phyloP scores from a whole-genome alignment of 441 rosid species.

The Erodium chrysanthum region DNA sequence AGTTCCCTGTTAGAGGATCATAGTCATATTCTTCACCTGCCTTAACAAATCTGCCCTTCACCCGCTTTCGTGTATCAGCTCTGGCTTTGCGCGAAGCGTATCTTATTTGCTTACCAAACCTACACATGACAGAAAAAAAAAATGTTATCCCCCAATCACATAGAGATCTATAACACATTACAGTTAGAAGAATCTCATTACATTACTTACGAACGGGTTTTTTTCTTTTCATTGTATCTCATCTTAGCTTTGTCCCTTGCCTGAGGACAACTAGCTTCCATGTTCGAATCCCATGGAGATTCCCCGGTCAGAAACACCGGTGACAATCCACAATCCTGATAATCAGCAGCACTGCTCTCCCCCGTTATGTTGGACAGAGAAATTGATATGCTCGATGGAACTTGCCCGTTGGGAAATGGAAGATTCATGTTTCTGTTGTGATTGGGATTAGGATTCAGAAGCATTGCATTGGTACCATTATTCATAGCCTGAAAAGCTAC shows the following conservation, averaged over 20 bases:
- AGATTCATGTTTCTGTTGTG: conserved; percentile 32
- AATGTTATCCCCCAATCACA: too few species aligned
- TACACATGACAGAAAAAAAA: not conserved
- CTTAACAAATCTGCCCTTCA: not conserved
- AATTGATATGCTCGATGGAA: conserved; percentile 41
- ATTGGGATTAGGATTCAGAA: conserved; percentile 31
- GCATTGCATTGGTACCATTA: conserved; percentile 14
- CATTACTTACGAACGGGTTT: conserved; percentile 34
- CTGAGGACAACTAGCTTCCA: not conserved
- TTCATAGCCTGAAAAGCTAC: conserved; percentile 21
- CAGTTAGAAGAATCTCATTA: not conserved
- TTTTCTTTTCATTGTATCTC: conserved; percentile 65
- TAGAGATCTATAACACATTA: too few species aligned
- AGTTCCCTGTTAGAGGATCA: conserved; percentile 7
- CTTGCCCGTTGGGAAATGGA: conserved; percentile 38
- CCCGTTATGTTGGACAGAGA: conserved; percentile 50
- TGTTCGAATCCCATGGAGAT: not conserved
- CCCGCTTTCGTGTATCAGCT: not conserved
- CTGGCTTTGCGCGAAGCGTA: not conserved
- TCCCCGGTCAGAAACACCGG: not conserved
- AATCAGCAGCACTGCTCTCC: conserved; percentile 34
- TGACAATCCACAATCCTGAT: not conserved
- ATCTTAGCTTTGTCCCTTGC: conserved; percentile 18
- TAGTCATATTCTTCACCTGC: conserved; percentile 4
- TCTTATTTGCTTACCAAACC: conserved; percentile 1